Evolutionary conservation across 768 basidiomycete genomes (phyloP), one percentile per base, ranked within the genome.

Genomic region (Hericium coralloides): DNA sequence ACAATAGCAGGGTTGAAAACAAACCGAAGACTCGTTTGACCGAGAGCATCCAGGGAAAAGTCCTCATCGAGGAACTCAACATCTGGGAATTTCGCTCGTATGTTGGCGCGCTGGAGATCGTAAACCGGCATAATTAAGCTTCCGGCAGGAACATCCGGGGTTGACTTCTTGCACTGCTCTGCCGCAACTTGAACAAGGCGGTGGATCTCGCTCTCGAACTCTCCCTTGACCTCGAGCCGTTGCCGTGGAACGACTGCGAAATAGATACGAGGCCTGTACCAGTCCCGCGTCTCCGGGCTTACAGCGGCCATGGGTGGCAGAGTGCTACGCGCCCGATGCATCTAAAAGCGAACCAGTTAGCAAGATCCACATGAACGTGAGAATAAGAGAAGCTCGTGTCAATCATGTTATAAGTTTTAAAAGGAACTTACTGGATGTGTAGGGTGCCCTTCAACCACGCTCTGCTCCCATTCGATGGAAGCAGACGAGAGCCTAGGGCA

Each of bases 401-500:
- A 31, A 31, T 38, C 22, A 1, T 22, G 1, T 38, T 25, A 43
- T 52, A 20, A 38, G 1, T 38, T 25, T 41, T 52, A 20, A 38
- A 37, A 14, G 25, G 7, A 31, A 67, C 72, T 51, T 61, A 80
- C 80, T 14, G 81, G 81, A 60, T 83, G 81, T 1, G 80, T 82
- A 22, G 81, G 81, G 65, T 83, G 81, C 2, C 81, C 81, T 17
- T 78, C 75, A 10, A 82, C 74, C 17, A 83, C 71, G 60, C 79
- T 79, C 63, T 83, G 81, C 61, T 83, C 81, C 78, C 80, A 83
- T 60, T 76, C 70, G 54, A 80, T 79, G 3, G 76, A 67, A 9
- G 72, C 52, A 18, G 76, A 78, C 18, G 60, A 57, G 41, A 79
- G 62, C 38, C 67, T 65, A 22, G 80, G 80, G 58, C 75, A 76